Evolutionary conservation across 768 basidiomycete genomes (phyloP).

Genomic region (Boletus reticulatus): DNA sequence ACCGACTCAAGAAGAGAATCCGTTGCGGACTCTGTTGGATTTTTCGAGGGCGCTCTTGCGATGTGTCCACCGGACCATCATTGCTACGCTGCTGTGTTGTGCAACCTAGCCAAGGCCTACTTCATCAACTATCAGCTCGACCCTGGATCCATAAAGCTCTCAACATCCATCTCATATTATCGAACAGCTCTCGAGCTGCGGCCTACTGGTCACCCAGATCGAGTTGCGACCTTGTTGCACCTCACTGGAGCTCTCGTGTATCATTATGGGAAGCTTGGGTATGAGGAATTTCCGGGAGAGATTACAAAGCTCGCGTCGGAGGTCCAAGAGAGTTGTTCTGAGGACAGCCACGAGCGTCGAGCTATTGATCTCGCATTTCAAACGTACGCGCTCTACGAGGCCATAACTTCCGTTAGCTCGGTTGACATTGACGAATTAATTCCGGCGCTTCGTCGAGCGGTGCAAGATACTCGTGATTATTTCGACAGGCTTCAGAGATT

Average conservation of each 20-base stretch:
- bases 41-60: constrained; percentile 4
- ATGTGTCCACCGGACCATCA: neutral
- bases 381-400: neutral
- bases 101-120: constrained; percentile 6
- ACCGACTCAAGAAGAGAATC: neutral
- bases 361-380: neutral
- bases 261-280: neutral
- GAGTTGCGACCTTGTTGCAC: neutral
- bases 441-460: neutral
- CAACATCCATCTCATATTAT: neutral
- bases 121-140: neutral
- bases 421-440: neutral
- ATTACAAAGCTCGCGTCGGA: neutral
- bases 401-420: neutral
- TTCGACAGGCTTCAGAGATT: neutral
- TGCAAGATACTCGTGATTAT: neutral
- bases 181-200: constrained; percentile 11
- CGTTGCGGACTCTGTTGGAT: neutral
- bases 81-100: constrained; percentile 1
- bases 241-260: neutral
- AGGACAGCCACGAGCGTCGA: neutral
- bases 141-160: neutral
- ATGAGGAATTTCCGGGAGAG: neutral
- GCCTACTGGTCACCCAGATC: constrained; percentile 5
- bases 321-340: neutral